Evolutionary conservation across 1,284 basidiomycete genomes (phyloP).

Genomic region (Lignosus rhinocerotis): DNA sequence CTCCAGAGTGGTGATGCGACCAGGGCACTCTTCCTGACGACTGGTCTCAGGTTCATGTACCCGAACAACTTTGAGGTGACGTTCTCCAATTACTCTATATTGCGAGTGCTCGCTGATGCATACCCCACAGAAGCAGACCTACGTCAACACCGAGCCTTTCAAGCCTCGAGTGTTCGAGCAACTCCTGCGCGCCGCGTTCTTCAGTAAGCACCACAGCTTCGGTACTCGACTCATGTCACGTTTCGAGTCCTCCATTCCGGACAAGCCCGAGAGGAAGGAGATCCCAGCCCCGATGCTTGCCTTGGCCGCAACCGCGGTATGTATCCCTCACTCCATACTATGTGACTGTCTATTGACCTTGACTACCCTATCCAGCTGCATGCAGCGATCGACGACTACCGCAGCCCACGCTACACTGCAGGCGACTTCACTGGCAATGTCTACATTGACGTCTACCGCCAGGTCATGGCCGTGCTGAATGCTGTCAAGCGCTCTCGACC

Average conservation of each 20-base stretch:
- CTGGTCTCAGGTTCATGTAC: background rate
- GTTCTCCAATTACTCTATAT: background rate
- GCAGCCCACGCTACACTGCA: background rate
- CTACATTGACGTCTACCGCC: background rate
- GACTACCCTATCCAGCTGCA: background rate
- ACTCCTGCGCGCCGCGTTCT: constrained; percentile 2
- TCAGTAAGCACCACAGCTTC: background rate
- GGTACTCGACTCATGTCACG: background rate
- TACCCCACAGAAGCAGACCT: background rate
- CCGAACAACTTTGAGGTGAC: background rate
- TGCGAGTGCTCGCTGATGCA: background rate
- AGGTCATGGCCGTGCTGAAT: background rate
- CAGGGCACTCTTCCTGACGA: background rate
- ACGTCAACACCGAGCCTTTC: background rate
- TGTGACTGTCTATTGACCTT: background rate
- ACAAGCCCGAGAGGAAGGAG: constrained; percentile 13
- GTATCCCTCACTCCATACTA: background rate
- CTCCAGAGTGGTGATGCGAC: background rate
- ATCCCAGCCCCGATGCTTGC: constrained; percentile 11
- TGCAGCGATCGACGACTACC: constrained; percentile 5
- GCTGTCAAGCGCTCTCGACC: background rate
- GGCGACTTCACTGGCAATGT: background rate
- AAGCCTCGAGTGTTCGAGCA: background rate
- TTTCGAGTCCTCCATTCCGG: background rate
- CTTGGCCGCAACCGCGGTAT: constrained; percentile 7